Evolutionary conservation across 805 yeast genomes (phyloP).

Genomic region (Nakazawaea ishiwadae): DNA sequence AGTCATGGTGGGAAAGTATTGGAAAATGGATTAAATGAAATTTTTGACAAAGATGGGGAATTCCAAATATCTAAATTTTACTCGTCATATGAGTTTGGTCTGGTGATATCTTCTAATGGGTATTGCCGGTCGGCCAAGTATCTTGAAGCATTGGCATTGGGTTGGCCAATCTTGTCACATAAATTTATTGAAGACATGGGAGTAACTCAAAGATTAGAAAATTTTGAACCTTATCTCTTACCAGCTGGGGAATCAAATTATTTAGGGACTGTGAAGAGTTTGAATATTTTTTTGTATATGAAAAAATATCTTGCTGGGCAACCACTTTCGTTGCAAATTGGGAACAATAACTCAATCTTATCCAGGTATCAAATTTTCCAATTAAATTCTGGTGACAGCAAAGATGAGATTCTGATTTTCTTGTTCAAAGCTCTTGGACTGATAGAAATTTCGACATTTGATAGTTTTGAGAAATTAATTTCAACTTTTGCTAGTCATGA

Average conservation of each 20-base stretch:
- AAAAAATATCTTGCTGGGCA: conserved; percentile 28
- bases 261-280: conserved; percentile 39
- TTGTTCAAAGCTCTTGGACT: conserved; percentile 3
- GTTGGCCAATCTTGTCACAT: conserved; percentile 80
- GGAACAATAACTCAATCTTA: conserved; percentile 28
- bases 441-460: not conserved
- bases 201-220: conserved; percentile 34
- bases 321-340: conserved; percentile 35
- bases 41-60: conserved; percentile 17
- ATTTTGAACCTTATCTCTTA: conserved; percentile 42
- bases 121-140: conserved; percentile 69
- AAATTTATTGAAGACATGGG: conserved; percentile 42
- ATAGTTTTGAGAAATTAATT: too few species aligned
- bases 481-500: too few species aligned
- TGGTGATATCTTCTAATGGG: conserved; percentile 50
- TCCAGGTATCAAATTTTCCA: conserved; percentile 26
- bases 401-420: not conserved
- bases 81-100: conserved; percentile 46
- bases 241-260: conserved; percentile 67
- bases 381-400: conserved; percentile 18
- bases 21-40: conserved; percentile 31
- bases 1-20: conserved; percentile 27
- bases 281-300: conserved; percentile 41
- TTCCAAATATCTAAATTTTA: conserved; percentile 14
- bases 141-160: conserved; percentile 69